Evolutionary conservation across 352 stramenopile species (phyloP), one percentile per base, ranked within the genome.

Genomic region (Pythium utonaiense): DNA sequence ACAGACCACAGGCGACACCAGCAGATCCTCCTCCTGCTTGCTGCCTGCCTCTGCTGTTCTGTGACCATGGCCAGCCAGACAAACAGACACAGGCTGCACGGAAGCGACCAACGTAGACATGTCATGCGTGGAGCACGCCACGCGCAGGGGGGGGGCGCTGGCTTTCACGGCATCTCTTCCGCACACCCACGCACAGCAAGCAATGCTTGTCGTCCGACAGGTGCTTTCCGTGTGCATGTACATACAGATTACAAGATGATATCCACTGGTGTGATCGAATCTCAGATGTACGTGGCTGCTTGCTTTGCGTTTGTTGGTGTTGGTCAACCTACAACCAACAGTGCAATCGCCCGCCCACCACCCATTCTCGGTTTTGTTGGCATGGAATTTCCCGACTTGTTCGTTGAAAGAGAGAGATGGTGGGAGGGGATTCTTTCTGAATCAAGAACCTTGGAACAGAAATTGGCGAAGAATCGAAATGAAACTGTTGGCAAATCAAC

Each of bases 381-480:
- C n/a, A n/a, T n/a, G n/a, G n/a, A n/a, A n/a, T n/a, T n/a, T n/a
- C n/a, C n/a, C n/a, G n/a, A n/a, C n/a, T n/a, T n/a, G n/a, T n/a
- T n/a, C n/a, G n/a, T n/a, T n/a, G n/a, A n/a, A n/a, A n/a, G n/a
- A n/a, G n/a, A n/a, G n/a, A n/a, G n/a, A n/a, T n/a, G n/a, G n/a
- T n/a, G n/a, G n/a, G 34, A 16, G 13, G 34, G 51, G 51, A 57
- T 57, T 49, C 51, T 33, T 38, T 57, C 50, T 57, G 38, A 59
- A 51, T 59, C 52, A 36, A 59, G 22, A 50, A 30, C 24, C 52
- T 49, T 21, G 52, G 52, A 59, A 59, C 52, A 44, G 52, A 59
- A 59, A 51, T 42, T 55, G 27, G 48, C 28, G 49, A 34, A 31
- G 31, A 36, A 36, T 36, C 31, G 31, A 36, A 36, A 1, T 36